A percentile compares a stretch with the other conserved stretches of the same genome.
Conservation (phyloP, 345 rosid genomes). For the Acer saccharum region DNA sequence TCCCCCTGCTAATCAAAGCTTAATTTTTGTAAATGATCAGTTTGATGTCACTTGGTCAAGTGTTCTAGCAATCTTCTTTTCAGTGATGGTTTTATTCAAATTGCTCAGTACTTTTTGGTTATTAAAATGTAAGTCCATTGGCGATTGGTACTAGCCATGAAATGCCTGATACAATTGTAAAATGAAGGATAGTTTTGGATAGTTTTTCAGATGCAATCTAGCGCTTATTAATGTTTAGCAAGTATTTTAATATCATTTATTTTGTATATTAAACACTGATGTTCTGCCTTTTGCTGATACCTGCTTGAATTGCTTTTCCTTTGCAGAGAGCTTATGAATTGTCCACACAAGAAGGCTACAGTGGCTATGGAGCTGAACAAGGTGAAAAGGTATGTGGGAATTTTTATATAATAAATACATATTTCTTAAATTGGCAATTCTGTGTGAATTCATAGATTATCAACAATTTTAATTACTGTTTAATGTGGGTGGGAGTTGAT, state of each 20-base stretch:
- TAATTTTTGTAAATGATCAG: too few species aligned
- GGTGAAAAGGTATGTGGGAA: constrained; percentile 44
- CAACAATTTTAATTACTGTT: neutral
- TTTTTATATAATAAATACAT: neutral
- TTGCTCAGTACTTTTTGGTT: too few species aligned
- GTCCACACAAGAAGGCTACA: constrained; percentile 85
- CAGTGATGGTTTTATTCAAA: too few species aligned
- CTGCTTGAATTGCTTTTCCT: constrained; percentile 5
- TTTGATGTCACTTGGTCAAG: too few species aligned
- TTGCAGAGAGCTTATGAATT: constrained; percentile 71
- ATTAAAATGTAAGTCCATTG: too few species aligned
- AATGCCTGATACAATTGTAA: neutral
- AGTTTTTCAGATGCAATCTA: neutral
- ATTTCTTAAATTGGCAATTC: neutral
- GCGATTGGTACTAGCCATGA: neutral
- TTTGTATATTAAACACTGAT: neutral
- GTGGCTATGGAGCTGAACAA: constrained; percentile 86
- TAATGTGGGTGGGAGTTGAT: neutral
- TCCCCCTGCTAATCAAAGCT: too few species aligned
- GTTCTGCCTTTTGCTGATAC: constrained; percentile 1
- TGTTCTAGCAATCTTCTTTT: too few species aligned
- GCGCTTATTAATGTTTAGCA: neutral
- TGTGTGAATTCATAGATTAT: neutral
- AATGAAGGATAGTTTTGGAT: neutral
- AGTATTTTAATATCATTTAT: neutral